These are phyloP conservation scores for Mycena sanguinolenta DNA, from an alignment of 768 basidiomycete species.

Conservation along the genomic window DNA sequence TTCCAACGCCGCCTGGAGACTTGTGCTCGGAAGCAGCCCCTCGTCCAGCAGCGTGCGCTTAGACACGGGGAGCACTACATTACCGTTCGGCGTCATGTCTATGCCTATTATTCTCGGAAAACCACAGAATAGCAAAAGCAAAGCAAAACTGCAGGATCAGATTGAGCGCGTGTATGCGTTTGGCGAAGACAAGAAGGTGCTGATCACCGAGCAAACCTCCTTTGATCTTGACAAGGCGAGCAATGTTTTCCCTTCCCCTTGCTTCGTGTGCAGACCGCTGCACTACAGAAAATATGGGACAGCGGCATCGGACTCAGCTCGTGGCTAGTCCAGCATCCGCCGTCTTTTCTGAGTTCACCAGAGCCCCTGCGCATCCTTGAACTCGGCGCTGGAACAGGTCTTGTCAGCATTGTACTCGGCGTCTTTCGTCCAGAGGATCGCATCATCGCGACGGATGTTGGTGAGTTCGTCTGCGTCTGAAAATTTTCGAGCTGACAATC, in stretches of 20 bases:
- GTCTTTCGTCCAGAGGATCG: constrained; percentile 62
- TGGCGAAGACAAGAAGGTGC: constrained; percentile 50
- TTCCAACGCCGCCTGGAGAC: constrained; percentile 70
- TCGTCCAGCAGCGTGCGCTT: constrained; percentile 49
- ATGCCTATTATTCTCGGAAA: constrained; percentile 69
- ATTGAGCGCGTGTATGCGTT: constrained; percentile 69
- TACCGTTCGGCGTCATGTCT: constrained; percentile 74
- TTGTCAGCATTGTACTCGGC: constrained; percentile 79
- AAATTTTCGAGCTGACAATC: not conserved
- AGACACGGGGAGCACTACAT: constrained; percentile 54
- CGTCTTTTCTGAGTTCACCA: constrained; percentile 8
- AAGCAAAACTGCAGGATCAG: constrained; percentile 72
- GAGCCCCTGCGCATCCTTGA: constrained; percentile 45
- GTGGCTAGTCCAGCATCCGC: constrained; percentile 66
- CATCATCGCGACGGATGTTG: constrained; percentile 80
- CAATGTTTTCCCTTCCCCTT: constrained; percentile 12
- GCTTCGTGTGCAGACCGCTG: constrained; percentile 43
- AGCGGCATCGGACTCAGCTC: constrained; percentile 89
- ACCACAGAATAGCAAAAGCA: constrained; percentile 42
- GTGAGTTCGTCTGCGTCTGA: constrained; percentile 56
- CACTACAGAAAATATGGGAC: constrained; percentile 94
- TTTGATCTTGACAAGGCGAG: constrained; percentile 94
- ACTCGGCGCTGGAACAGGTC: constrained; percentile 84
- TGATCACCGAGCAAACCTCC: constrained; percentile 83
- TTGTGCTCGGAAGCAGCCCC: constrained; percentile 59